These are phyloP conservation scores for Aspergillus tanneri DNA, from an alignment of 2,329 filamentous ascomycete genomes.

Conservation along the genomic window DNA sequence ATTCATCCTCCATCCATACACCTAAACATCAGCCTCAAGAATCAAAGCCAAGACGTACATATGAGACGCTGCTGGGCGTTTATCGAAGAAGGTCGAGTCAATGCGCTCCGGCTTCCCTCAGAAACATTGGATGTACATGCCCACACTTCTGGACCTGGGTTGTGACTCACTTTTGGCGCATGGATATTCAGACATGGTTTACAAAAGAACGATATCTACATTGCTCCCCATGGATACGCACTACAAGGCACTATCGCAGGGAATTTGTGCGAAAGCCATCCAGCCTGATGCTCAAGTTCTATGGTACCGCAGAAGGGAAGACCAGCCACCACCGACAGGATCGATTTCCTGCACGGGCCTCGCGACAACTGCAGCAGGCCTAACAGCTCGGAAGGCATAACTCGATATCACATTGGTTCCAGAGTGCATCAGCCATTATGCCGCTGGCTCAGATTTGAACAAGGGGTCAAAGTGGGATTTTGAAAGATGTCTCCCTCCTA, in stretches of 20 bases:
- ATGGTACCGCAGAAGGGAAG: not conserved
- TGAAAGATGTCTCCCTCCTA: conserved; percentile 5
- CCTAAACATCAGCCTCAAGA: not conserved
- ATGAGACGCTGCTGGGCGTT: not conserved
- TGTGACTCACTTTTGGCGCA: not conserved
- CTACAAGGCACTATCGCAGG: not conserved
- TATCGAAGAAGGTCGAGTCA: not conserved
- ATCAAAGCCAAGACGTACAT: not conserved
- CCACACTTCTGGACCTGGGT: not conserved
- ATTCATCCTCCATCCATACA: not conserved
- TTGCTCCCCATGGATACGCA: not conserved
- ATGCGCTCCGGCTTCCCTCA: not conserved
- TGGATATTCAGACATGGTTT: not conserved
- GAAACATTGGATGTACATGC: not conserved
- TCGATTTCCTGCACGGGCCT: not conserved
- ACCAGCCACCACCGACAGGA: not conserved
- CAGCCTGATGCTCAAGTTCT: not conserved
- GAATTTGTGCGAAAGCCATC: not conserved
- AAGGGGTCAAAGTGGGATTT: not conserved
- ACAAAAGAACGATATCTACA: not conserved
- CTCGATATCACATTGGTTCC: not conserved
- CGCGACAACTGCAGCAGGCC: not conserved
- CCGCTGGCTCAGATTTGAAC: not conserved
- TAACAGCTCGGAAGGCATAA: not conserved
- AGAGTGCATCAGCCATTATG: not conserved